Base-by-base conservation (phyloP, 805 yeast genomes). In the Ogataea pignaliae region DNA sequence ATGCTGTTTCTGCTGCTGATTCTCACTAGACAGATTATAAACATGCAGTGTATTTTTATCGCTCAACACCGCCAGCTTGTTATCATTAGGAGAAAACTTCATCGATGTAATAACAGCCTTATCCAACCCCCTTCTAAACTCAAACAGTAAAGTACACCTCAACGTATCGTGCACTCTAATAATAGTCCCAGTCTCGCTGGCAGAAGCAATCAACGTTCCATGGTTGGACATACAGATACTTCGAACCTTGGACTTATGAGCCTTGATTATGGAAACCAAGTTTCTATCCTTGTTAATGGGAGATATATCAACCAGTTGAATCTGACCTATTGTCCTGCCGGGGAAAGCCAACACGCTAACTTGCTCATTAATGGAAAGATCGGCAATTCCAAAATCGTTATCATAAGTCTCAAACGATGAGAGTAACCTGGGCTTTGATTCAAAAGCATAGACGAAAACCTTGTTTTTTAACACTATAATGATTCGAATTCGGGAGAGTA, bases 1-100 rank as follows among this genome's bases (percentile, higher is more conserved):
- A 18, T 17, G 34, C 15, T 36, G 17, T 14, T 2, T 16, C 40
- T 16, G 14, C 14, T 30, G 33, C 14, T 30, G 33, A 31, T 16
- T 33, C 6, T 30, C 44, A n/a, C 34, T 29, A 10, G 41, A 35
- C 36, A 57, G 69, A 57, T 83, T 85, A 66, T 79, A 93, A 3
- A 91, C 78, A 64, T 93, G 99, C 42, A 93, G 66, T 0, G 99
- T 93, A 53, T 80, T 83, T 59, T 91, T 93, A 65, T 88, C 96
- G 13, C 95, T 84, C 18, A 93, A 68, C 6, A 88, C 89, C 0
- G 97, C 97, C 39, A 93, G 69, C 55, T 80, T 78, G 10, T 79
- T 64, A 38, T 88, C 90, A 52, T 80, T 75, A 9, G 86, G 89
- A 5, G 91, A 83, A 60, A 91, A 89, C 42, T 81, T 81, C 83